Evolutionary conservation across 305 asterid species (phyloP).

Genomic region (Fraxinus floribunda): DNA sequence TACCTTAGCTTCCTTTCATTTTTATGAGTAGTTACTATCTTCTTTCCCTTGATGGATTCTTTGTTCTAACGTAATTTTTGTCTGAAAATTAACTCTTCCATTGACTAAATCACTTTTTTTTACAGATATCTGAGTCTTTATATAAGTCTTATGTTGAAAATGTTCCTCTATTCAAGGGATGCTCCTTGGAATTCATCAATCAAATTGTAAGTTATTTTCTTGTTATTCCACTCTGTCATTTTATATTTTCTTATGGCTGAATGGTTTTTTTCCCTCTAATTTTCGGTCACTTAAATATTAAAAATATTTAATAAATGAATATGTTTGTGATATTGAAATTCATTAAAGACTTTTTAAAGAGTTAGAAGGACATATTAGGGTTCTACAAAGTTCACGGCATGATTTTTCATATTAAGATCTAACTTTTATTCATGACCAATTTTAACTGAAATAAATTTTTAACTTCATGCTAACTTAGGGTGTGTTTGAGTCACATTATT

Average conservation of each 20-base stretch:
- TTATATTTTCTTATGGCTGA: background rate
- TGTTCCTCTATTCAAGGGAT: slow-evolving; percentile 68
- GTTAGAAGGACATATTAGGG: background rate
- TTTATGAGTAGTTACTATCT: background rate
- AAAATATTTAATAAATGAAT: background rate
- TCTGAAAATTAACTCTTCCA: background rate
- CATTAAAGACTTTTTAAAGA: background rate
- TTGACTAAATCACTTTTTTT: slow-evolving; percentile 11
- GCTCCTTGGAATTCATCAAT: slow-evolving; percentile 77
- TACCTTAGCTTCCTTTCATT: background rate
- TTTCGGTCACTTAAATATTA: background rate
- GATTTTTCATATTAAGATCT: background rate
- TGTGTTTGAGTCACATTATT: too few species aligned
- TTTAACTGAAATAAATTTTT: background rate
- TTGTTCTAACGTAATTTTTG: background rate
- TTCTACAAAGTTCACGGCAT: background rate
- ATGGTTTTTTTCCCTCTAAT: background rate
- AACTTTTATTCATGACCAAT: background rate
- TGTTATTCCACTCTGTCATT: background rate
- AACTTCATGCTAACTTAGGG: background rate
- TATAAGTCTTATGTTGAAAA: slow-evolving; percentile 60
- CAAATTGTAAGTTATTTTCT: slow-evolving; percentile 64
- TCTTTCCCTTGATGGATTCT: background rate
- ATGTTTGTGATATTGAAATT: background rate
- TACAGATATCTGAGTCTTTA: slow-evolving; percentile 74